These are phyloP conservation scores for Stylonectria norvegica DNA, from an alignment of 2,329 filamentous ascomycete genomes.

Conservation along the genomic window DNA sequence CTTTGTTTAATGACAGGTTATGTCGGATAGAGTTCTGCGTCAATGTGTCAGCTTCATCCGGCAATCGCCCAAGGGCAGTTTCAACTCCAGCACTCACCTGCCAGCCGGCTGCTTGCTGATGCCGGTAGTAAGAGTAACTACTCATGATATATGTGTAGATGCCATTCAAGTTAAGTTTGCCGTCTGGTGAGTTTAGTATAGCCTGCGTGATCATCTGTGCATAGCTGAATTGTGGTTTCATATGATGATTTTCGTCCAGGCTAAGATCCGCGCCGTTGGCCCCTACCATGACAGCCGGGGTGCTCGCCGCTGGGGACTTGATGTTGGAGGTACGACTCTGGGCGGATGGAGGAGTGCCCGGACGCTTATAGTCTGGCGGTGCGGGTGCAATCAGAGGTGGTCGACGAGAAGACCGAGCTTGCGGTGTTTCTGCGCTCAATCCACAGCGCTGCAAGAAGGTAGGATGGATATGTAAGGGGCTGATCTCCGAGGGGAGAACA, in stretches of 20 bases:
- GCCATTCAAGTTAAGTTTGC: conserved; percentile 84
- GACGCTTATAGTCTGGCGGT: conserved; percentile 57
- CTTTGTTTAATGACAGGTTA: conserved; percentile 91
- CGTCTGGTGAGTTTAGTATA: conserved; percentile 79
- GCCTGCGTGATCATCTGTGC: conserved; percentile 96
- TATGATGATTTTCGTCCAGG: conserved; percentile 77
- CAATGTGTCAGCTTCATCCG: conserved; percentile 6
- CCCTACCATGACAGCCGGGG: conserved; percentile 37
- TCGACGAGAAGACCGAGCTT: conserved; percentile 27
- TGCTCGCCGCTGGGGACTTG: conserved; percentile 34
- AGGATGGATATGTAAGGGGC: conserved; percentile 63
- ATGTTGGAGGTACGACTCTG: conserved; percentile 25
- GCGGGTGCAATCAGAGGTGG: conserved; percentile 56
- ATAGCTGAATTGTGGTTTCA: conserved; percentile 96
- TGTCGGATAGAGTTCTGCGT: conserved; percentile 88
- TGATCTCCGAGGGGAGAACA: conserved; percentile 74
- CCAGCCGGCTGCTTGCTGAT: conserved; percentile 77
- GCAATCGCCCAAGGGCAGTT: not conserved
- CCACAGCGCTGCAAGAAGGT: conserved; percentile 68
- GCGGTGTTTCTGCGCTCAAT: conserved; percentile 36
- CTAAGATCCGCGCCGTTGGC: conserved; percentile 69
- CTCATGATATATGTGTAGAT: conserved; percentile 93
- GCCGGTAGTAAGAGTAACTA: conserved; percentile 89
- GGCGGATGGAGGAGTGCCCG: conserved; percentile 56
- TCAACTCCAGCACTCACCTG: conserved; percentile 58